Conservation (phyloP, 139 green algal species). For the Parachlorella kessleri region DNA sequence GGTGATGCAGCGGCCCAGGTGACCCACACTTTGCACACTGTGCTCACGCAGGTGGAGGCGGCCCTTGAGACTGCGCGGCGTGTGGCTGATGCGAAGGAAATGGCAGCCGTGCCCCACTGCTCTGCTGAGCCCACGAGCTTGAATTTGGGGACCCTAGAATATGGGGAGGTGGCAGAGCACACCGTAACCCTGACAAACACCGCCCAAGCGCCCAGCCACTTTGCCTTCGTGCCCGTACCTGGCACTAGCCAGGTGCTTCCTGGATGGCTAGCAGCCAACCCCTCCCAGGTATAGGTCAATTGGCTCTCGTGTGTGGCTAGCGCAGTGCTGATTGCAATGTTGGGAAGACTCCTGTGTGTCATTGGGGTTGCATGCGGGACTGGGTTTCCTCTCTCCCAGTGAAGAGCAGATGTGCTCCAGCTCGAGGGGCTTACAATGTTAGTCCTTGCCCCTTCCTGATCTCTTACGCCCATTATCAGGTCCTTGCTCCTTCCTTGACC, state of each 20-base stretch:
- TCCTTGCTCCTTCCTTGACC: too few species aligned
- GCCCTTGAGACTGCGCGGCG: constrained; percentile 48
- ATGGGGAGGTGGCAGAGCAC: constrained; percentile 2
- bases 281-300: constrained; percentile 5
- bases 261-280: constrained; percentile 34
- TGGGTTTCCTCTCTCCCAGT: too few species aligned
- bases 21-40: too few species aligned
- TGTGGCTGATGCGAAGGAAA: constrained; percentile 53
- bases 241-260: neutral
- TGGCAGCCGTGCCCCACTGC: constrained; percentile 53
- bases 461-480: too few species aligned
- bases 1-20: too few species aligned
- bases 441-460: too few species aligned
- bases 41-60: constrained; percentile 40
- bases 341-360: too few species aligned
- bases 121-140: constrained; percentile 41
- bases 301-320: too few species aligned
- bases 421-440: too few species aligned
- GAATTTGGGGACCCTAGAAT: constrained; percentile 44
- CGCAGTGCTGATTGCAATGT: too few species aligned
- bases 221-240: constrained; percentile 36
- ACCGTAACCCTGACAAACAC: neutral
- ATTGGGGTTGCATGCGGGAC: too few species aligned
- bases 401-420: too few species aligned
- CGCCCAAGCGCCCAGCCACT: constrained; percentile 4